Conservation (phyloP, 768 basidiomycete species). For the Mycena latifolia region DNA sequence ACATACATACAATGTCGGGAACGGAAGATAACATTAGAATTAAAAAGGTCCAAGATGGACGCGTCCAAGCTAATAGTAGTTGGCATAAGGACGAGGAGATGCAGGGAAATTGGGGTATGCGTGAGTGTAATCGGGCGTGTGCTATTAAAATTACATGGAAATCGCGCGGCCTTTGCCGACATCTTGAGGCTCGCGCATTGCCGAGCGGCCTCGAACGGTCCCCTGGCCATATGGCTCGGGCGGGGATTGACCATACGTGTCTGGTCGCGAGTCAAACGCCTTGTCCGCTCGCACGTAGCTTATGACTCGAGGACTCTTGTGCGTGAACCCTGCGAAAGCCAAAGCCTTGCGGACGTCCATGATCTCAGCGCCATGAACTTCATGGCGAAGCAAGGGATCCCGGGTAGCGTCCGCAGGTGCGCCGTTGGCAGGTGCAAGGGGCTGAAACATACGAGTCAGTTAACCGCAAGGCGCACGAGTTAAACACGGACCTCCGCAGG, state of each 20-base stretch:
- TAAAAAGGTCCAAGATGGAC: slow-evolving; percentile 28
- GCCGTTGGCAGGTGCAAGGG: slow-evolving; percentile 90
- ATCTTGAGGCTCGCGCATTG: slow-evolving; percentile 70
- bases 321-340: slow-evolving; percentile 93
- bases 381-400: slow-evolving; percentile 90
- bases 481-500: slow-evolving; percentile 80
- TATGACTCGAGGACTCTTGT: slow-evolving; percentile 87
- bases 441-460: slow-evolving; percentile 65
- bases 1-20: neutral
- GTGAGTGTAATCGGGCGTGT: slow-evolving; percentile 9
- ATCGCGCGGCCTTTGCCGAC: slow-evolving; percentile 84
- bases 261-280: slow-evolving; percentile 71
- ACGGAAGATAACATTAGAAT: slow-evolving; percentile 20
- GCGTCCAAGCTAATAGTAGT: neutral
- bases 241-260: slow-evolving; percentile 56
- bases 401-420: slow-evolving; percentile 86
- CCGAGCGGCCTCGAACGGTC: slow-evolving; percentile 73
- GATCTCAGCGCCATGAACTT: slow-evolving; percentile 87
- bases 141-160: slow-evolving; percentile 71
- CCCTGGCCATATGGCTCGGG: slow-evolving; percentile 45
- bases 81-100: slow-evolving; percentile 10
- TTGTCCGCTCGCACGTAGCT: slow-evolving; percentile 82
- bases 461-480: slow-evolving; percentile 42
- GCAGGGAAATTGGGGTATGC: slow-evolving; percentile 26
- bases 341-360: slow-evolving; percentile 92